Evolutionary conservation across 345 rosid species (phyloP), one percentile per base, ranked within the genome.

Genomic region (Boechera retrofracta): DNA sequence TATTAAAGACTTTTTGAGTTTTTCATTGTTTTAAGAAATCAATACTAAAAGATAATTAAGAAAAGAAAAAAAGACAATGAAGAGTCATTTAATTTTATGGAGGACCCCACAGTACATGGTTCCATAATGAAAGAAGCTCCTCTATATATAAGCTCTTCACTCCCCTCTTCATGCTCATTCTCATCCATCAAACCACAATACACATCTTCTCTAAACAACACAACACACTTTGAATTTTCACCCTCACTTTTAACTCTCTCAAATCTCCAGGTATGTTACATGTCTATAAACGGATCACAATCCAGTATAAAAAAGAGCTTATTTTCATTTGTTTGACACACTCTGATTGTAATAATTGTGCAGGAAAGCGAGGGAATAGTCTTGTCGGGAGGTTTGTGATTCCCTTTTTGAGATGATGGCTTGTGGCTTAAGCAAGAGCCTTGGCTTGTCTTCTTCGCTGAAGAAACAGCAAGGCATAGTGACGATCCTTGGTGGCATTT

Each of bases 381-480:
- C 10, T 57, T 32, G 57, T 48, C 47, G 39, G 15, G 26, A 44
- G 41, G 32, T 49, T 59, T 61, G 13, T 21, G n/a, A 45, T 31
- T 32, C 0, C 11, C 31, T 10, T 28, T 70, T 16, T 35, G 21
- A 68, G 74, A 79, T 77, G 79, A 87, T 89, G 90, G 75, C 89
- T 55, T 73, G 82, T 72, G 63, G 79, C 72, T 74, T 84, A 45
- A 79, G 82, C 82, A 80, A 79, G 80, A 77, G 81, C 83, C 69
- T 83, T 31, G 75, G 83, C 28, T 77, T 85, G 29, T 82, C 89
- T 77, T 81, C 86, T 29, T 54, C 89, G 7, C 44, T 81, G 76
- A 80, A 81, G 77, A 82, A 77, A 52, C 89, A 84, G 53, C 91
- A 86, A 82, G 99, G 99, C 10, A 89, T 92, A 61, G 87, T 87